Evolutionary conservation across 441 rosid species (phyloP), one percentile per base, ranked within the genome.

Genomic region (Oxalis stricta): DNA sequence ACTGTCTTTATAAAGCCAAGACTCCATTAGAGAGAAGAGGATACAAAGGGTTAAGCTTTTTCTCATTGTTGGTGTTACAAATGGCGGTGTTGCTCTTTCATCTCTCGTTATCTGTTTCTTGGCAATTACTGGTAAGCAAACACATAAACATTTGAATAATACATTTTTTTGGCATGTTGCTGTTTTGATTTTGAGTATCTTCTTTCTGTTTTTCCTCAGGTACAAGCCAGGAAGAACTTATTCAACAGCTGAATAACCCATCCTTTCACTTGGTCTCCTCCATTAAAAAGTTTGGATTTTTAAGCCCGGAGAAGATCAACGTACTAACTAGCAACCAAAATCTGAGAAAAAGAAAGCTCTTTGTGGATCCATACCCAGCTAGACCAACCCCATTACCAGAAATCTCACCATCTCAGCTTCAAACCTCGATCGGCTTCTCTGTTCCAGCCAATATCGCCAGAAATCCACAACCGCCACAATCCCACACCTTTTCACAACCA

Each of bases 171-270:
- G n/a, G n/a, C n/a, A n/a, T n/a, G n/a, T n/a, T n/a, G n/a, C n/a
- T n/a, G 11, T 50, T 37, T 26, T 33, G 10, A 8, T 37, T 11
- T 18, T 13, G 5, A 18, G 4, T 36, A 32, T 18, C 9, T 29
- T 18, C 33, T 15, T 50, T 30, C 32, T 59, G 14, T 10, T n/a
- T 42, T n/a, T 18, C 23, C 37, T 37, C 65, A 77, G 84, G 59
- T 66, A 77, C 79, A 26, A 65, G 65, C 70, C 74, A 71, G n/a
- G n/a, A n/a, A 75, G 84, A 75, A 70, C 58, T 50, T 29, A 16
- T 71, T 44, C 55, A 66, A 56, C 44, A 63, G 29, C 55, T 77
- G 11, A 54, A 21, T 36, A 42, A 65, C 46, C 62, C 70, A 14
- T 46, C 63, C 41, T 53, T 59, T 29, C 54, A 41, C 41, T 33